These are phyloP conservation scores for Crucihimalaya himalaica DNA, from an alignment of 345 rosid species.

Conservation along the genomic window DNA sequence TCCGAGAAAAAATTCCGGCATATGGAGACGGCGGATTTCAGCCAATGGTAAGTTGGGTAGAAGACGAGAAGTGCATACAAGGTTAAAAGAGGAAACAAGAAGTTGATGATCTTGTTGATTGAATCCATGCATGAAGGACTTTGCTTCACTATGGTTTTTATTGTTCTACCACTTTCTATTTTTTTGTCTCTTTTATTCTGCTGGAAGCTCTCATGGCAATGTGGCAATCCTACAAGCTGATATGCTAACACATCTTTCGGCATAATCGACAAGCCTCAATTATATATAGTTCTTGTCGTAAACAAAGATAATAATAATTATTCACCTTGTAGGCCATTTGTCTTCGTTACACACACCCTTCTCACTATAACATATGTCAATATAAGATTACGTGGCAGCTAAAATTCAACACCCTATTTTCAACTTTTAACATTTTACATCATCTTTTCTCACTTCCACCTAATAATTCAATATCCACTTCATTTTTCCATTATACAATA, in stretches of 20 bases:
- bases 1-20: slow-evolving; percentile 39
- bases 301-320: too few relatives aligned
- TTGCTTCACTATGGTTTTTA: slow-evolving; percentile 1
- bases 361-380: too few relatives aligned
- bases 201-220: slow-evolving; percentile 5
- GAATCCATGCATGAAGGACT: slow-evolving; percentile 36
- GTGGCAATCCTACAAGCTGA: neutral
- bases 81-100: slow-evolving; percentile 32
- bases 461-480: too few relatives aligned
- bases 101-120: slow-evolving; percentile 42
- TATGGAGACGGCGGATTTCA: slow-evolving; percentile 38
- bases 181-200: neutral
- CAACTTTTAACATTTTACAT: too few relatives aligned
- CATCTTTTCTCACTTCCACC: too few relatives aligned
- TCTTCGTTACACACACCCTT: too few relatives aligned
- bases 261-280: neutral
- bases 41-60: slow-evolving; percentile 46
- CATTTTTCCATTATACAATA: too few relatives aligned
- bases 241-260: neutral
- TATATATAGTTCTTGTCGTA: too few relatives aligned
- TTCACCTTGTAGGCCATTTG: too few relatives aligned
- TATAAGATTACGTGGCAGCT: too few relatives aligned
- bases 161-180: slow-evolving; percentile 2
- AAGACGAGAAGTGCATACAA: slow-evolving; percentile 41
- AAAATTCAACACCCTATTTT: too few relatives aligned